Conservation (phyloP, 2,329 filamentous ascomycete species). For the Talaromyces sp. region DNA sequence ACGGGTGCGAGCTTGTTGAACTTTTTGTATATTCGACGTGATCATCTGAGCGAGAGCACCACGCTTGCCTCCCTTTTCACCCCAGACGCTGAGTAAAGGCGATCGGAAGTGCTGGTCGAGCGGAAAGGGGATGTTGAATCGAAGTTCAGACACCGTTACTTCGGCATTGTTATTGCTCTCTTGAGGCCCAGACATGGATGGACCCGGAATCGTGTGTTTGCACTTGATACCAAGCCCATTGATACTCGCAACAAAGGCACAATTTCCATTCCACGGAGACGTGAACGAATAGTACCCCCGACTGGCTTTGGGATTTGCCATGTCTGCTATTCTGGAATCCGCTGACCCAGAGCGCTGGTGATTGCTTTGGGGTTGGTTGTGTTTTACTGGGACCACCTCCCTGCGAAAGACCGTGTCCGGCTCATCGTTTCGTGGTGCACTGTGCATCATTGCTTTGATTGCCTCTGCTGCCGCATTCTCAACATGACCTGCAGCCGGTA, state of each 20-base stretch:
- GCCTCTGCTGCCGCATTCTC: constrained; percentile 4
- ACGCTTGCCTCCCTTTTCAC: constrained; percentile 17
- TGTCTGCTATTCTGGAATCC: constrained; percentile 5
- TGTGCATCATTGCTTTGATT: constrained; percentile 5
- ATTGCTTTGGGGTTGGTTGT: neutral
- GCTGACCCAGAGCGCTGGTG: constrained; percentile 3
- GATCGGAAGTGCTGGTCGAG: constrained; percentile 23
- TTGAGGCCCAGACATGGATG: constrained; percentile 14
- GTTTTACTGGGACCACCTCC: constrained; percentile 7
- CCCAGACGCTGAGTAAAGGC: constrained; percentile 17
- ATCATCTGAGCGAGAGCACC: constrained; percentile 13
- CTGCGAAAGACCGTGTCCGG: neutral
- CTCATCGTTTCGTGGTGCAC: neutral
- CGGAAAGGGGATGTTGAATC: constrained; percentile 72
- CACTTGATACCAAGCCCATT: constrained; percentile 71
- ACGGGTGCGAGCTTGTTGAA: constrained; percentile 16
- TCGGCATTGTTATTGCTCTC: constrained; percentile 22
- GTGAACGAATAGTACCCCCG: constrained; percentile 63
- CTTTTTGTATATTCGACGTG: constrained; percentile 12
- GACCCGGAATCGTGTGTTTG: constrained; percentile 59
- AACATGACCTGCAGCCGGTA: constrained; percentile 8
- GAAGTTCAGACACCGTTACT: constrained; percentile 69
- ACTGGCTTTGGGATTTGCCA: constrained; percentile 23
- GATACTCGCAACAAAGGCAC: constrained; percentile 75
- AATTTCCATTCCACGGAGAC: constrained; percentile 82